These are phyloP conservation scores for Senna tora DNA, from an alignment of 306 rosid species.

Conservation along the genomic window DNA sequence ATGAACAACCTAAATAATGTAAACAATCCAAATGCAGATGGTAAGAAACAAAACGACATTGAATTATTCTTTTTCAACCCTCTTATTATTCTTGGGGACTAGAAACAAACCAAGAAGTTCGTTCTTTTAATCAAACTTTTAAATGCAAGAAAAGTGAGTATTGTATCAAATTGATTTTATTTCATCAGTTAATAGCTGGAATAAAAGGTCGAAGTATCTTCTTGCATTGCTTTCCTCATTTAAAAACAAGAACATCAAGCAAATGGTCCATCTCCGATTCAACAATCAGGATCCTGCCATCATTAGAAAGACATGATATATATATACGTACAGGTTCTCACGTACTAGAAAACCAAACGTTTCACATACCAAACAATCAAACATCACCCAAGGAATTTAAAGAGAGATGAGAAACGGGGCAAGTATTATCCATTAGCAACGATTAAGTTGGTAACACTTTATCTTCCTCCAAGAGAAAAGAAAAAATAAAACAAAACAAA, in stretches of 20 bases:
- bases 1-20: no score
- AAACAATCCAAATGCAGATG: no score
- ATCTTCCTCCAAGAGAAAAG: neutral
- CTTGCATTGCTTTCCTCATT: conserved; percentile 38
- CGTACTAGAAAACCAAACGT: neutral
- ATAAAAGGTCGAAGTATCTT: conserved; percentile 45
- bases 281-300: conserved; percentile 41
- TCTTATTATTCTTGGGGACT: neutral
- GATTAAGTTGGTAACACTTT: neutral
- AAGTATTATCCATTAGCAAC: neutral
- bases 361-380: neutral
- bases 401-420: neutral
- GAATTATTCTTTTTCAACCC: neutral
- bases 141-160: conserved; percentile 34
- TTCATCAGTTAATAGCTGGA: conserved; percentile 43
- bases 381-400: neutral
- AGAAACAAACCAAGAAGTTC: conserved; percentile 11
- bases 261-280: conserved; percentile 37
- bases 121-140: conserved; percentile 27
- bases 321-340: neutral
- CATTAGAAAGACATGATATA: conserved; percentile 1
- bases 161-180: conserved; percentile 46
- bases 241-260: conserved; percentile 35
- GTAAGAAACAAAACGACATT: neutral
- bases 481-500: neutral